These are phyloP conservation scores for Hydnomerulius pinastri DNA, from an alignment of 768 basidiomycete genomes.

Conservation along the genomic window DNA sequence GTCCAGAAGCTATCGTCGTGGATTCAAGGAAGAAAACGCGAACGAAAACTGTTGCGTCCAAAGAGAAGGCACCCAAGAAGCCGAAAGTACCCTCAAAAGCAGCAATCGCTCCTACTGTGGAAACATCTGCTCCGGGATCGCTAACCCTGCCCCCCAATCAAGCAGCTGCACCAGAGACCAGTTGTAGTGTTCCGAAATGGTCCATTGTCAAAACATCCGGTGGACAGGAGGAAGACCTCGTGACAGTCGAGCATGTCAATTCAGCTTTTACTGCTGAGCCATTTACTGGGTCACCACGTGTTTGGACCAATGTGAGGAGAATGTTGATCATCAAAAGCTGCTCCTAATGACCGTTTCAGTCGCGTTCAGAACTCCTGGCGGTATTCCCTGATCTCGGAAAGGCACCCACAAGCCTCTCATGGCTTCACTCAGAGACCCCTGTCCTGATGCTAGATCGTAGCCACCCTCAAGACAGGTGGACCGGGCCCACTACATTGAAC, in stretches of 20 bases:
- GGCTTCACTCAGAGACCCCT: constrained; percentile 30
- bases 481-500: constrained; percentile 14
- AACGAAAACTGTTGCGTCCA: background rate
- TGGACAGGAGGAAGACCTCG: background rate
- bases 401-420: constrained; percentile 19
- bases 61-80: background rate
- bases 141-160: background rate
- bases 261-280: background rate
- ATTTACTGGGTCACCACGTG: constrained; percentile 16
- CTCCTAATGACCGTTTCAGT: constrained; percentile 15
- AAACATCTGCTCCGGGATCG: background rate
- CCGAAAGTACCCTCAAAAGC: background rate
- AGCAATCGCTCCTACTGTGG: background rate
- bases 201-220: constrained; percentile 12
- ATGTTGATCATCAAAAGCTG: background rate
- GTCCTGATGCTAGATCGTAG: constrained; percentile 22
- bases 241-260: background rate
- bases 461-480: constrained; percentile 16
- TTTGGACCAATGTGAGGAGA: constrained; percentile 30
- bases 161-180: background rate
- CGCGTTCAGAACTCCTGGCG: constrained; percentile 18
- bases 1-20: constrained; percentile 2
- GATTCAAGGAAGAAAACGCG: constrained; percentile 11
- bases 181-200: constrained; percentile 15
- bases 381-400: constrained; percentile 28